These are phyloP conservation scores for Fusarium nanum DNA, from an alignment of 2,329 filamentous ascomycete species.

Conservation along the genomic window DNA sequence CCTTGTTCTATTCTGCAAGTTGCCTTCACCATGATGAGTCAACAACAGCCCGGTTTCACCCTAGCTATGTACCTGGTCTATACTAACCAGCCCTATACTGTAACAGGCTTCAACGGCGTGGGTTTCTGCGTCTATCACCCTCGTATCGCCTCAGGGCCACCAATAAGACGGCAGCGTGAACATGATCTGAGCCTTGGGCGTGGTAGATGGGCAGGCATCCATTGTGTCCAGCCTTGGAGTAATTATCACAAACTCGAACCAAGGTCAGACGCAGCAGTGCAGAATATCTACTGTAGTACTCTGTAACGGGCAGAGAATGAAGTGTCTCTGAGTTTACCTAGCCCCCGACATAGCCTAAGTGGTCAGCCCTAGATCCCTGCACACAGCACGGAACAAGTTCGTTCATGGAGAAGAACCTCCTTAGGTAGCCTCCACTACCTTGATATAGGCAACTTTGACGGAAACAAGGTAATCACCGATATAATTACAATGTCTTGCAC, in stretches of 20 bases:
- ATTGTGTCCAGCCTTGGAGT: not conserved
- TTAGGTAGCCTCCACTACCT: not conserved
- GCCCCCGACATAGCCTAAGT: not conserved
- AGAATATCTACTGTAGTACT: not conserved
- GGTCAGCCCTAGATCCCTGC: conserved; percentile 19
- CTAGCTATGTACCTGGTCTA: conserved; percentile 5
- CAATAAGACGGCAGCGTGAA: not conserved
- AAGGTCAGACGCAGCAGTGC: not conserved
- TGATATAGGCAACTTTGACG: not conserved
- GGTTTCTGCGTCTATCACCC: not conserved
- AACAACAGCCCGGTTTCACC: conserved; percentile 23
- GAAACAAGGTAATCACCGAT: not conserved
- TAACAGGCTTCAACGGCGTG: not conserved
- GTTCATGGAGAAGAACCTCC: not conserved
- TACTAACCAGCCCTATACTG: not conserved
- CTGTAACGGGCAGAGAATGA: not conserved
- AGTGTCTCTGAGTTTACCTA: not conserved
- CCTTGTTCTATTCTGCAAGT: conserved; percentile 12
- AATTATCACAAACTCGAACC: not conserved
- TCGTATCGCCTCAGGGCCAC: not conserved
- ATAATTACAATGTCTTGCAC: not conserved
- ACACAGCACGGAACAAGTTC: not conserved
- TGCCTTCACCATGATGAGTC: conserved; percentile 7
- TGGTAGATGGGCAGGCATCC: not conserved
- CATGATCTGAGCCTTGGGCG: not conserved